Percentiles rank a stretch among this genome's conserved stretches.
Evolutionary conservation across 1,139 yeast species (phyloP).

Genomic region (Kurtzmaniella quercitrusa): DNA sequence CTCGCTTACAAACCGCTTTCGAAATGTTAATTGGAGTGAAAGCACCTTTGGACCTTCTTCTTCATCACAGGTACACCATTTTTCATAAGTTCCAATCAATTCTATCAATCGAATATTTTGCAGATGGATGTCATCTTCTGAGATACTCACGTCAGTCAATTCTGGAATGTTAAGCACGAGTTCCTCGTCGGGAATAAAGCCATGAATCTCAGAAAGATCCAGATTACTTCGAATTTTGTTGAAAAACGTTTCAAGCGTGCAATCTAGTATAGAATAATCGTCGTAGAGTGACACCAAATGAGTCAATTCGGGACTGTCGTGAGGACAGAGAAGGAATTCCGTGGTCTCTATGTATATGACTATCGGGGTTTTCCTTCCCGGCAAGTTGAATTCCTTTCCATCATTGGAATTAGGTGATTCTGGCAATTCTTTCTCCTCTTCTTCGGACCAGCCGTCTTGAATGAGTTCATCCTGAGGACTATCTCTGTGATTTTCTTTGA

Average conservation of each 20-base stretch:
- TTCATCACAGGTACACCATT: conserved; percentile 13
- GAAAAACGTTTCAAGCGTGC: conserved; percentile 25
- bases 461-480: no score
- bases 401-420: no score
- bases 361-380: conserved; percentile 15
- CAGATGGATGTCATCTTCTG: conserved; percentile 40
- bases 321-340: conserved; percentile 23
- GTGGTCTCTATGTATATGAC: conserved; percentile 18
- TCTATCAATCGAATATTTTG: conserved; percentile 28
- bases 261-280: conserved; percentile 13
- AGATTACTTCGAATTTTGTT: conserved; percentile 23
- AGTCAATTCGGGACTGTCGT: conserved; percentile 12
- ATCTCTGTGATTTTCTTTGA: no score
- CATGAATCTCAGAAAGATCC: conserved; percentile 24
- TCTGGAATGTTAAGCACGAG: conserved; percentile 30
- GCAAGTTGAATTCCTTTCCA: conserved; percentile 4
- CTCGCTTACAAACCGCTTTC: conserved; percentile 30
- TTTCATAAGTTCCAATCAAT: conserved; percentile 26
- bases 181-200: conserved; percentile 27
- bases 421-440: conserved; percentile 2
- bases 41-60: conserved; percentile 17
- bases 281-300: conserved; percentile 24
- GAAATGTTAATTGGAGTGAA: conserved; percentile 23
- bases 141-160: conserved; percentile 25
- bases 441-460: conserved; percentile 1